Evolutionary conservation across 441 rosid species (phyloP), one percentile per base, ranked within the genome.

Genomic region (Brassica hybrid): DNA sequence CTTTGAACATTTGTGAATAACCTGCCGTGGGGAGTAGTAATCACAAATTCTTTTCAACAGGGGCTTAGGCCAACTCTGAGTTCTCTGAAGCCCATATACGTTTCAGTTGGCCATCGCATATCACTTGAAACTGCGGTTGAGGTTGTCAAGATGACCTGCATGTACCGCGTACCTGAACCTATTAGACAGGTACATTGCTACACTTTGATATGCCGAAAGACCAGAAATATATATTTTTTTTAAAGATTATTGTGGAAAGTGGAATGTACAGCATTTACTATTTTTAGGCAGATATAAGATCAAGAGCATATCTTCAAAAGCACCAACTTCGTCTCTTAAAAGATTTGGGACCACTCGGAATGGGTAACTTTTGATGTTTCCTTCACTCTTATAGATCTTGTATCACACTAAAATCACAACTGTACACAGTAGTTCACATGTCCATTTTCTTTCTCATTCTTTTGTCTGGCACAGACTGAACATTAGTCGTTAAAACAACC

Each of bases 101-200:
- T 96, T 69, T 96, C 98, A 7, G 72, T 89, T 75, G 99, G 99
- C 71, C 97, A 96, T 72, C 89, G 90, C 18, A 75, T 94, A 65
- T 92, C 98, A 30, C 94, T 96, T 23, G 88, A 86, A 38, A 84
- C 91, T 70, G 91, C 97, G n/a, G 75, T 86, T 81, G 71, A 61
- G 68, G 76, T 93, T 69, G 95, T 87, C n/a, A 85, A 85, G 52
- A 69, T 85, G 84, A 89, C 90, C 65, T 90, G 98, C 85, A 91
- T 85, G 74, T 87, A 82, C 79, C 97, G 91, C 76, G 83, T 91
- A 65, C 99, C 99, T 2, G 98, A 96, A 85, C 95, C 99, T 65
- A 81, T 90, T 32, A 85, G 98, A 73, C 99, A 93, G 96, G 98
- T 94, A 48, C 50, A 69, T 69, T 60, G 13, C 68, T 45, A n/a